Percentiles rank a stretch among this genome's conserved stretches.
Conservation (phyloP, 2,329 filamentous ascomycete species). For the Trichoderma koningiopsis region DNA sequence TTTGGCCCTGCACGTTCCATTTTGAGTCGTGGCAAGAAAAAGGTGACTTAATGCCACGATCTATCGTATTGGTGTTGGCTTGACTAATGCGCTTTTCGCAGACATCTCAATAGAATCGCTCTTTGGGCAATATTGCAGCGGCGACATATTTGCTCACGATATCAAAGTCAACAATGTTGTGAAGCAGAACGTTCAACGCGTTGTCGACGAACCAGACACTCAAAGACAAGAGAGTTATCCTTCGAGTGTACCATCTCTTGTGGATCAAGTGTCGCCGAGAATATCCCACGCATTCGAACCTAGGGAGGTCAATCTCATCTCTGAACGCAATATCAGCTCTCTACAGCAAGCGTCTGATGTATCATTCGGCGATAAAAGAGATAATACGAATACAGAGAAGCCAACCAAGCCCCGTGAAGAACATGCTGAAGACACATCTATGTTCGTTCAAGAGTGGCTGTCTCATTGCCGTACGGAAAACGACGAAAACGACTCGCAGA, state of each 20-base stretch:
- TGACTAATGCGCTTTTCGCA: slow-evolving; percentile 27
- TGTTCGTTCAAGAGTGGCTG: slow-evolving; percentile 29
- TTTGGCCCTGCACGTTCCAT: slow-evolving; percentile 81
- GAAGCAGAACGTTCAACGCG: background rate
- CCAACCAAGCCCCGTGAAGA: background rate
- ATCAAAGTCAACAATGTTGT: slow-evolving; percentile 50
- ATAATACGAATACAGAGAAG: background rate
- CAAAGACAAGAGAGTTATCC: background rate
- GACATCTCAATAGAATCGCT: slow-evolving; percentile 65
- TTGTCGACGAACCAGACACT: background rate
- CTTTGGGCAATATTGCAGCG: slow-evolving; percentile 71
- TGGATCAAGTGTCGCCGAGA: background rate
- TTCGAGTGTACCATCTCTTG: background rate
- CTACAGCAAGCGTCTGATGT: background rate
- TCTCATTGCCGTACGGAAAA: slow-evolving; percentile 26
- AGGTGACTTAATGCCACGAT: slow-evolving; percentile 33
- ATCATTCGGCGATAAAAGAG: too few relatives aligned
- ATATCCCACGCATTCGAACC: too few relatives aligned
- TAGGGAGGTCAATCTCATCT: background rate
- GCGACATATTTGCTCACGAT: slow-evolving; percentile 66
- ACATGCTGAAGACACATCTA: background rate
- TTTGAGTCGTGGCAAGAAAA: slow-evolving; percentile 61
- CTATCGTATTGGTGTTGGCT: background rate
- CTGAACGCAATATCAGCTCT: background rate
- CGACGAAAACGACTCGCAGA: slow-evolving; percentile 21